Conservation (phyloP, 2,329 filamentous ascomycete species). For the Hymenoscyphus occultus region DNA sequence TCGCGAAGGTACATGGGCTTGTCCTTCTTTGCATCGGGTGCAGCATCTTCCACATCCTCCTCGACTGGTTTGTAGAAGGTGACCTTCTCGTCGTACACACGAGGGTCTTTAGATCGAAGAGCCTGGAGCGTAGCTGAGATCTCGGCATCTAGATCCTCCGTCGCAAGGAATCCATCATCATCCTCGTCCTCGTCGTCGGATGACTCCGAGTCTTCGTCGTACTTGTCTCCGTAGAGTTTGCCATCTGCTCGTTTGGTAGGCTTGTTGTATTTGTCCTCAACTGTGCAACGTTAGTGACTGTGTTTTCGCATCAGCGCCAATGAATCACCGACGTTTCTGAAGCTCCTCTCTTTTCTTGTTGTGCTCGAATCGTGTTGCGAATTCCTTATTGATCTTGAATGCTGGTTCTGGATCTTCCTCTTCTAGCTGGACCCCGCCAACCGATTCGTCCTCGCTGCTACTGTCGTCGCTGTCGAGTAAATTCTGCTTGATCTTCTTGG, state of each 20-base stretch:
- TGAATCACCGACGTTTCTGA: constrained; percentile 55
- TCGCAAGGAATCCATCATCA: constrained; percentile 83
- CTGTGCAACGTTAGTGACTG: constrained; percentile 42
- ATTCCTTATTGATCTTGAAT: constrained; percentile 88
- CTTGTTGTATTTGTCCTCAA: constrained; percentile 78
- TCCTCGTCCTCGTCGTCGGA: constrained; percentile 80
- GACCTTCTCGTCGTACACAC: constrained; percentile 76
- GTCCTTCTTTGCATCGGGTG: constrained; percentile 58
- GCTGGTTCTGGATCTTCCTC: constrained; percentile 30
- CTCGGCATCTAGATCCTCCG: constrained; percentile 78
- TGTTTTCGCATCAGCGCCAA: constrained; percentile 26
- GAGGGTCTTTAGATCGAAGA: constrained; percentile 85
- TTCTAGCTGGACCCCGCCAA: constrained; percentile 37
- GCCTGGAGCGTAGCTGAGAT: constrained; percentile 85
- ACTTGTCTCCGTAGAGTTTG: constrained; percentile 41
- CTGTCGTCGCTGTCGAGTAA: constrained; percentile 47
- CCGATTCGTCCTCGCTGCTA: constrained; percentile 36
- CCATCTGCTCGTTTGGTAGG: constrained; percentile 42
- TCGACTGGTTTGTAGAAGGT: constrained; percentile 74
- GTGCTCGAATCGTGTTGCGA: constrained; percentile 84
- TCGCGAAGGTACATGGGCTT: constrained; percentile 84
- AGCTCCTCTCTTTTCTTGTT: constrained; percentile 96
- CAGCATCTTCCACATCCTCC: constrained; percentile 42
- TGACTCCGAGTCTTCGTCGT: constrained; percentile 60
- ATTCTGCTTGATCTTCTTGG: constrained; percentile 33